phyloP scores from a whole-genome alignment of 2,329 filamentous ascomycete species.

The Fusarium duplospermum region DNA sequence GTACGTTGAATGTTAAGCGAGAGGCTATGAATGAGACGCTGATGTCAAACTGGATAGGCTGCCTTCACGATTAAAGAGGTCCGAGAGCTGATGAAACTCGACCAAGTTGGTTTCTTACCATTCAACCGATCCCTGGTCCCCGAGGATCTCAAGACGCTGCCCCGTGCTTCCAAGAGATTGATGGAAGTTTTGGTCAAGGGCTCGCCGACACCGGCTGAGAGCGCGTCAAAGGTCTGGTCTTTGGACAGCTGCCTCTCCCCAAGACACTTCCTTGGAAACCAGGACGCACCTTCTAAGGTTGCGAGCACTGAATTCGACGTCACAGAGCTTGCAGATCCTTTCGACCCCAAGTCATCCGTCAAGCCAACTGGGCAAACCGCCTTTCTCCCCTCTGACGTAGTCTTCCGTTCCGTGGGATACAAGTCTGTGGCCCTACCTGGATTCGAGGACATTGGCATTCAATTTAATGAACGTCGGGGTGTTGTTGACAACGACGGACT shows the following conservation, averaged over 20 bases:
- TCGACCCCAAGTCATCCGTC: conserved; percentile 63
- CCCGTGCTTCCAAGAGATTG: conserved; percentile 79
- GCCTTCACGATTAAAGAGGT: conserved; percentile 96
- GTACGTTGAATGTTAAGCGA: conserved; percentile 55
- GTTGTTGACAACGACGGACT: conserved; percentile 85
- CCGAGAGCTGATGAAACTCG: conserved; percentile 85
- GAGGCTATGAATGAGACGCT: background rate
- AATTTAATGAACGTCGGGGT: conserved; percentile 80
- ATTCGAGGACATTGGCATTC: conserved; percentile 77
- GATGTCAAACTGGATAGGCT: conserved; percentile 62
- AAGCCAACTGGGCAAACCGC: conserved; percentile 61
- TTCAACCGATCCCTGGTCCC: conserved; percentile 76
- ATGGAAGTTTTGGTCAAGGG: conserved; percentile 86
- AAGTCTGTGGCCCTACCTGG: conserved; percentile 82
- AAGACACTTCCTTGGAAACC: conserved; percentile 69
- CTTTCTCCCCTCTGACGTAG: conserved; percentile 73
- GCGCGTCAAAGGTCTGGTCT: conserved; percentile 78
- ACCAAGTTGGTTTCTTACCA: conserved; percentile 76
- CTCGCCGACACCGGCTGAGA: conserved; percentile 61
- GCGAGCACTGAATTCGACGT: conserved; percentile 75
- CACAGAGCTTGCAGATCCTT: conserved; percentile 66
- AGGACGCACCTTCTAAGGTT: conserved; percentile 61
- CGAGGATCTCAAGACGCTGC: conserved; percentile 73
- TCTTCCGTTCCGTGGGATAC: conserved; percentile 96
- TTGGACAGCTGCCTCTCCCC: conserved; percentile 89